Conservation (phyloP, 2,329 filamentous ascomycete species). For the Ascosphaera apis region DNA sequence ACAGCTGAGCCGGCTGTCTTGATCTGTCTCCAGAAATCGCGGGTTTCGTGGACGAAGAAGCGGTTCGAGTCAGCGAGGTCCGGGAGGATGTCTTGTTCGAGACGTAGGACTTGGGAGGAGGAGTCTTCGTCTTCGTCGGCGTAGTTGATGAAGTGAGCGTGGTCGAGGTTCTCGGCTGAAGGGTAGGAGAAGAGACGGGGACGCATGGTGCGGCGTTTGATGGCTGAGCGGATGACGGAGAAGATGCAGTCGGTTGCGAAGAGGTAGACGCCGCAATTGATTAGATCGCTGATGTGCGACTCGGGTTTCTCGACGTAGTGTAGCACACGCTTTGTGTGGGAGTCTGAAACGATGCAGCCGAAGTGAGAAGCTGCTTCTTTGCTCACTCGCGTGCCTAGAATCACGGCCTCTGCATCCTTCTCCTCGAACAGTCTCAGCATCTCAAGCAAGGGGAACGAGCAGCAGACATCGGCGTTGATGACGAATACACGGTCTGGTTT, state of each 20-base stretch:
- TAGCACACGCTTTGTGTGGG: slow-evolving; percentile 80
- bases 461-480: slow-evolving; percentile 95
- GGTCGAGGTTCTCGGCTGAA: slow-evolving; percentile 77
- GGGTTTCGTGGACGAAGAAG: slow-evolving; percentile 96
- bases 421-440: slow-evolving; percentile 91
- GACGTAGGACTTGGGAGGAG: slow-evolving; percentile 58
- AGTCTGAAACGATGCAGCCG: slow-evolving; percentile 88
- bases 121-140: slow-evolving; percentile 54
- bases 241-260: slow-evolving; percentile 93
- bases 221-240: slow-evolving; percentile 78
- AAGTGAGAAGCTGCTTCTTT: slow-evolving; percentile 90
- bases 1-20: slow-evolving; percentile 96
- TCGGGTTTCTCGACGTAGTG: slow-evolving; percentile 99
- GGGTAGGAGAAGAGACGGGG: slow-evolving; percentile 87
- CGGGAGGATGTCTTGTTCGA: slow-evolving; percentile 91
- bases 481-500: slow-evolving; percentile 90
- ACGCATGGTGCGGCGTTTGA: slow-evolving; percentile 83
- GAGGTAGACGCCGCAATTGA: slow-evolving; percentile 98
- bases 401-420: slow-evolving; percentile 89
- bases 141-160: slow-evolving; percentile 36
- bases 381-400: slow-evolving; percentile 74
- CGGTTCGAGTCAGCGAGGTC: slow-evolving; percentile 93
- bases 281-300: slow-evolving; percentile 89
- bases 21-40: slow-evolving; percentile 99
- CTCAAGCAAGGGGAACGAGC: slow-evolving; percentile 84